Evolutionary conservation across 139 green algal species (phyloP), one percentile per base, ranked within the genome.

Genomic region (Auxenochlorella pyrenoidosa): DNA sequence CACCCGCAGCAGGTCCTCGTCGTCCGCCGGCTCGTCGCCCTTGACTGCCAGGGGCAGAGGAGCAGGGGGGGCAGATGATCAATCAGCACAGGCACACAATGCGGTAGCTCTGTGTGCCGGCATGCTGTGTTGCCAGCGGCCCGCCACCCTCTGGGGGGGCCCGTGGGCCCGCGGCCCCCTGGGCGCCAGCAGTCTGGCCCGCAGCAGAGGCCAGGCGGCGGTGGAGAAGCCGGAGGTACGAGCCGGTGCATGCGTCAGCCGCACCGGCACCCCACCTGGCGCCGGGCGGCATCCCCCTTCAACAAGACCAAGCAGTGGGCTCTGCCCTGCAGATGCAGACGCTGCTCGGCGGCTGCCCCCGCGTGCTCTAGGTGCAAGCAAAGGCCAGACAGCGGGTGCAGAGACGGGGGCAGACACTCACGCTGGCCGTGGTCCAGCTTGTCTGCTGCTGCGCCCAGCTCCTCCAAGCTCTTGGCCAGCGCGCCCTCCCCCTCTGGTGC

Each of bases 1-100:
- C 30, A 90, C 32, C 41, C 58, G n/a, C 60, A 40, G 59, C 79
- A 72, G 77, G n/a, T 90, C 82, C 2, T 87, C 86, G 0, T 79
- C n/a, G 51, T 10, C 65, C 2, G 86, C 77, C 8, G 38, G 41
- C 71, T 75, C 41, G 18, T 70, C 79, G 24, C 70, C 71, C 28
- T 36, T 30, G 22, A 71, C 19, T 28, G 73, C 19, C 19, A 43
- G 71, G 18, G 19, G 36, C 10, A 76, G n/a, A 0, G 19, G 12
- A 12, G 19, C 41, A 0, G 22, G 4, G 2, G 41, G 24, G 21
- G 21, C 26, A 12, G 41, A 28, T 2, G 28, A 40, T 21, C 19
- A 79, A 24, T 5, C 15, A 28, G 5, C n/a, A 75, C 5, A 2
- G 68, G 5, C n/a, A n/a, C n/a, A n/a, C n/a, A n/a, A n/a, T n/a